Conservation (phyloP, 2,329 filamentous ascomycete species). For the Stagonosporopsis rhizophila region DNA sequence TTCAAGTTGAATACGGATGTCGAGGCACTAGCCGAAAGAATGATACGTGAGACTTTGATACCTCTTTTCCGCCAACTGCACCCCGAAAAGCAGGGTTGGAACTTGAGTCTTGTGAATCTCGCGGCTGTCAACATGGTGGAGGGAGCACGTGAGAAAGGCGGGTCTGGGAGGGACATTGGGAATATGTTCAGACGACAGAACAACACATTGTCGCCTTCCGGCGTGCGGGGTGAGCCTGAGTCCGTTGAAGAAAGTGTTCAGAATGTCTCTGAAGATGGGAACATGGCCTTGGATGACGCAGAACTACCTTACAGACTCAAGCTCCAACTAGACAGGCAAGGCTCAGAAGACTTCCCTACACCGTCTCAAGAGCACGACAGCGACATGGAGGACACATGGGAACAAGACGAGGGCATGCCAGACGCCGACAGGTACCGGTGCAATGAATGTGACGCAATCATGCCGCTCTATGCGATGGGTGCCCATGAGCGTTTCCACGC, state of each 20-base stretch:
- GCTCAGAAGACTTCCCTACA: conserved; percentile 45
- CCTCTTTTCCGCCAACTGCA: conserved; percentile 79
- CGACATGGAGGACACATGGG: conserved; percentile 29
- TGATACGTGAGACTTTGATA: conserved; percentile 73
- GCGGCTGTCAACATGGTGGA: conserved; percentile 83
- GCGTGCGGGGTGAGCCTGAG: not conserved
- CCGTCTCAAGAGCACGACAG: conserved; percentile 30
- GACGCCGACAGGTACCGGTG: conserved; percentile 49
- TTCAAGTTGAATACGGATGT: conserved; percentile 68
- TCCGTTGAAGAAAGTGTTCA: not conserved
- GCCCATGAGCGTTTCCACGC: conserved; percentile 65
- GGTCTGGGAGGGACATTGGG: conserved; percentile 74
- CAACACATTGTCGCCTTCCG: conserved; percentile 62
- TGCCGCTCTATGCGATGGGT: conserved; percentile 65
- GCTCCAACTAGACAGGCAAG: conserved; percentile 14
- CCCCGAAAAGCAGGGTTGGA: conserved; percentile 73
- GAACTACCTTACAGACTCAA: not conserved
- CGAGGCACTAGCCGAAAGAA: conserved; percentile 68
- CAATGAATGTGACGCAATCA: conserved; percentile 59
- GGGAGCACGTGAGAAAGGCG: conserved; percentile 54
- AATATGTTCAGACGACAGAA: conserved; percentile 83
- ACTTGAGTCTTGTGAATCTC: conserved; percentile 83
- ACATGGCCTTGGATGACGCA: not conserved
- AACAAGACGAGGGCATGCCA: conserved; percentile 44
- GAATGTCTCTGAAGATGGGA: conserved; percentile 45